phyloP scores from a whole-genome alignment of 148 eudicot species.

The Rhododendron mucronatum region DNA sequence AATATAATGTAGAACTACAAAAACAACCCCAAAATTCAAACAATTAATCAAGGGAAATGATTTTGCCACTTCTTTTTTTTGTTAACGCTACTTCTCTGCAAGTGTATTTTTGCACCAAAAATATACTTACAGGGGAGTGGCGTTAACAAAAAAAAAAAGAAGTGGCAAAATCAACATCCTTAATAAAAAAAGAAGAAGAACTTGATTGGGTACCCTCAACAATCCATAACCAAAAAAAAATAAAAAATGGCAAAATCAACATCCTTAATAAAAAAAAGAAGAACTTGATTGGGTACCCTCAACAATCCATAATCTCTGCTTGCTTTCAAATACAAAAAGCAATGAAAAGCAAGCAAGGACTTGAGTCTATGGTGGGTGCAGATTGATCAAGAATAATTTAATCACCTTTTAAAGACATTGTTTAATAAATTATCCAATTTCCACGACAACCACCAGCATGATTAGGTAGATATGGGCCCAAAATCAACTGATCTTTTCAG shows the following conservation, averaged over 20 bases:
- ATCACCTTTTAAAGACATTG: neutral
- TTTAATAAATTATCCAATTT: neutral
- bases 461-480: slow-evolving; percentile 18
- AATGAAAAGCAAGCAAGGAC: neutral
- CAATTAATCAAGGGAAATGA: neutral
- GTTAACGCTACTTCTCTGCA: too few species aligned
- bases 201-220: neutral
- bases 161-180: too few species aligned
- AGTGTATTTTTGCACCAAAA: too few species aligned
- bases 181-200: too few species aligned
- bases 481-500: neutral
- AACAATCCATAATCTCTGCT: neutral
- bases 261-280: too few species aligned
- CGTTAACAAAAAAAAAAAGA: too few species aligned
- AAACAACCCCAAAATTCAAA: neutral
- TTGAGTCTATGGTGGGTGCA: neutral
- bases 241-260: too few species aligned
- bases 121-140: too few species aligned
- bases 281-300: neutral
- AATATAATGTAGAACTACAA: neutral
- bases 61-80: too few species aligned
- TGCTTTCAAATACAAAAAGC: neutral
- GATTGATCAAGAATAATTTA: neutral
- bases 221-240: neutral
- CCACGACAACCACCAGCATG: slow-evolving; percentile 23